These are phyloP conservation scores for Glebionis coronaria DNA, from an alignment of 129 eudicot genomes.

Conservation along the genomic window DNA sequence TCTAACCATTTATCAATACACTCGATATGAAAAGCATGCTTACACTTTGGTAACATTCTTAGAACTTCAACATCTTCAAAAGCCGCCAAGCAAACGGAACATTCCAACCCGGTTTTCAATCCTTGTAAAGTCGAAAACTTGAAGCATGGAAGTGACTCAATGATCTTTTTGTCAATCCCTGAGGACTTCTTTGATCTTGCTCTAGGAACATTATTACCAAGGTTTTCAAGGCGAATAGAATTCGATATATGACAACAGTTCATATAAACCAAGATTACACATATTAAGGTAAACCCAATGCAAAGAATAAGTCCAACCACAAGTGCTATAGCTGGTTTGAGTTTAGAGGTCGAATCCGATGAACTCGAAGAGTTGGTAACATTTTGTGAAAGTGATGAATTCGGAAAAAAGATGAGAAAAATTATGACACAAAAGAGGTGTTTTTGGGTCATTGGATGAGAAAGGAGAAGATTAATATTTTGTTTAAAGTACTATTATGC, in stretches of 20 bases:
- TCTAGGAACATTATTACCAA: conserved; percentile 27
- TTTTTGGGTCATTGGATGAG: conserved; percentile 21
- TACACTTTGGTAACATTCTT: conserved; percentile 69
- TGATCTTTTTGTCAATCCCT: conserved; percentile 50
- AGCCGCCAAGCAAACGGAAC: conserved; percentile 67
- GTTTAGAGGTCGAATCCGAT: conserved; percentile 31
- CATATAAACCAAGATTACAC: conserved; percentile 45
- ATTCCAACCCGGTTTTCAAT: conserved; percentile 60
- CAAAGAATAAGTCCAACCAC: conserved; percentile 52
- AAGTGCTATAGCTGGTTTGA: conserved; percentile 71
- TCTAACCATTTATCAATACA: conserved; percentile 86
- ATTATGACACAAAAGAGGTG: conserved; percentile 9
- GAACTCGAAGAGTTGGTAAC: conserved; percentile 15
- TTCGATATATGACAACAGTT: conserved; percentile 34
- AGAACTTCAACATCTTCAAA: conserved; percentile 64
- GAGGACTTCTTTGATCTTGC: conserved; percentile 44
- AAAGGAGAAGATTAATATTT: conserved; percentile 2
- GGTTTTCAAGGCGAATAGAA: conserved; percentile 21
- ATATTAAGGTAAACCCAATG: conserved; percentile 50
- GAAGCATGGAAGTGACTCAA: conserved; percentile 73
- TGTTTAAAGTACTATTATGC: background rate
- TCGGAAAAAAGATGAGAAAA: conserved; percentile 24
- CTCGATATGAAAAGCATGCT: conserved; percentile 69
- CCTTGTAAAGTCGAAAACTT: conserved; percentile 63
- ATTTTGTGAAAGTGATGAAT: conserved; percentile 15